Evolutionary conservation across 352 stramenopile species (phyloP).

Genomic region (Pythium dissotocum): DNA sequence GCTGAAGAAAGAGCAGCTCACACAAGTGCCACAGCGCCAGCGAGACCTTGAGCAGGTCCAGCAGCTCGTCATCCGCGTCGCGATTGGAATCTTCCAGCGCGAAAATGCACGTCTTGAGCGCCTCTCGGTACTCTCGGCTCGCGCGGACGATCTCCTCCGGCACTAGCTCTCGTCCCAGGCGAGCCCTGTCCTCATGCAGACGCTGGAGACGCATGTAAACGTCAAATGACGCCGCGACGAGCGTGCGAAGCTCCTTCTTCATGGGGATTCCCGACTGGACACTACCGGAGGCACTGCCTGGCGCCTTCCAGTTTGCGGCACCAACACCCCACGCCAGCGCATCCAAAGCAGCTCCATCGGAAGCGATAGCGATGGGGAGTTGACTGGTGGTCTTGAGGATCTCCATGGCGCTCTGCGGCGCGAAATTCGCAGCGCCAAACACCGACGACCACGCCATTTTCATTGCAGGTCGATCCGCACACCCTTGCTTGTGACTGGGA

Average conservation of each 20-base stretch:
- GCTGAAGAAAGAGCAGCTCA: slow-evolving; percentile 72
- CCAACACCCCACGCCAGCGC: slow-evolving; percentile 55
- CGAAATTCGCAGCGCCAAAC: slow-evolving; percentile 18
- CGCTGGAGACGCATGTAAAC: slow-evolving; percentile 44
- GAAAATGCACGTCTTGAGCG: slow-evolving; percentile 67
- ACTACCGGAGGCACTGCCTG: slow-evolving; percentile 7
- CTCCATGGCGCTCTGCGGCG: slow-evolving; percentile 38
- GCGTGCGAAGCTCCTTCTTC: slow-evolving; percentile 50
- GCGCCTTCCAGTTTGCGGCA: slow-evolving; percentile 39
- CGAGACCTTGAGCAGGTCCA: slow-evolving; percentile 68
- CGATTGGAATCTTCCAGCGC: slow-evolving; percentile 52
- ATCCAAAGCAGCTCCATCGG: slow-evolving; percentile 4
- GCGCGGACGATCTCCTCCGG: slow-evolving; percentile 43
- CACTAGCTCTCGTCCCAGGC: slow-evolving; percentile 24
- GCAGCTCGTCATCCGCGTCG: slow-evolving; percentile 24
- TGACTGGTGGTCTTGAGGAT: slow-evolving; percentile 44
- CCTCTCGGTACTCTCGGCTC: slow-evolving; percentile 73
- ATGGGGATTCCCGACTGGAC: slow-evolving; percentile 32
- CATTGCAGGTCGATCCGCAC: not conserved
- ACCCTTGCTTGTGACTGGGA: not conserved
- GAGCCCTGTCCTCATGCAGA: slow-evolving; percentile 17
- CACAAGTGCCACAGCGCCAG: slow-evolving; percentile 80
- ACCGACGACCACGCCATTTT: slow-evolving; percentile 19
- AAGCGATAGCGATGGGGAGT: slow-evolving; percentile 40
- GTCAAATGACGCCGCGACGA: slow-evolving; percentile 64